Evolutionary conservation across 2,329 filamentous ascomycete species (phyloP).

Genomic region (Sclerotinia minor): DNA sequence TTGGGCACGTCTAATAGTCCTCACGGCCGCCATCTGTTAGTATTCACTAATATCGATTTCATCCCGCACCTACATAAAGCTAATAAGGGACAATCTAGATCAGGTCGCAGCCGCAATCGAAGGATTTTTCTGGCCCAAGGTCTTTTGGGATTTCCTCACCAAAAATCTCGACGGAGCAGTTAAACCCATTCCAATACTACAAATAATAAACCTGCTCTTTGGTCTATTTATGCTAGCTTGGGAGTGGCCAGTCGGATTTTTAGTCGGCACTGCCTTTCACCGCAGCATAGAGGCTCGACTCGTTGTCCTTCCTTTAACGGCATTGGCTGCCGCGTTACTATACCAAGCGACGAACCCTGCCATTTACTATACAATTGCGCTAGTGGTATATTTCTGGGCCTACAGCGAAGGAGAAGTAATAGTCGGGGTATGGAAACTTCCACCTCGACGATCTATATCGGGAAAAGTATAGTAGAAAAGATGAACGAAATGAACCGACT

Average conservation of each 20-base stretch:
- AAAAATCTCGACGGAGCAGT: constrained; percentile 85
- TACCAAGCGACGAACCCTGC: constrained; percentile 94
- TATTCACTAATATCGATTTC: constrained; percentile 22
- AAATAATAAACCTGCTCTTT: constrained; percentile 84
- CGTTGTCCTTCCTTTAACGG: constrained; percentile 75
- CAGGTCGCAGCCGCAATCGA: constrained; percentile 82
- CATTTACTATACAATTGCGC: constrained; percentile 85
- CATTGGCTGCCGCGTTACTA: constrained; percentile 71
- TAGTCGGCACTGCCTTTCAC: constrained; percentile 79
- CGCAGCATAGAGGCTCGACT: constrained; percentile 85
- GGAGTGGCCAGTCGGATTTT: constrained; percentile 82
- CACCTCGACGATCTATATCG: constrained; percentile 28
- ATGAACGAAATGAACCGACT: too few relatives aligned
- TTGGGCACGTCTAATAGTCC: constrained; percentile 90
- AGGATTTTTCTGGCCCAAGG: constrained; percentile 97
- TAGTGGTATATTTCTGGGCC: constrained; percentile 91
- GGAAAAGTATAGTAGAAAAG: constrained; percentile 36
- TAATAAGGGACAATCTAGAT: constrained; percentile 54
- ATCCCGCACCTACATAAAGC: constrained; percentile 18
- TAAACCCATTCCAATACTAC: constrained; percentile 82
- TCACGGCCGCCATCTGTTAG: constrained; percentile 69
- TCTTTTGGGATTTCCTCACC: constrained; percentile 97
- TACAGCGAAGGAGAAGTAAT: constrained; percentile 93
- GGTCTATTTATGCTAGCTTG: constrained; percentile 77
- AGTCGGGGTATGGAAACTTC: constrained; percentile 39